Percentiles rank a stretch among this genome's conserved stretches.
Conservation (phyloP, 164 flowering plant genomes). For the Vitis rupestris region DNA sequence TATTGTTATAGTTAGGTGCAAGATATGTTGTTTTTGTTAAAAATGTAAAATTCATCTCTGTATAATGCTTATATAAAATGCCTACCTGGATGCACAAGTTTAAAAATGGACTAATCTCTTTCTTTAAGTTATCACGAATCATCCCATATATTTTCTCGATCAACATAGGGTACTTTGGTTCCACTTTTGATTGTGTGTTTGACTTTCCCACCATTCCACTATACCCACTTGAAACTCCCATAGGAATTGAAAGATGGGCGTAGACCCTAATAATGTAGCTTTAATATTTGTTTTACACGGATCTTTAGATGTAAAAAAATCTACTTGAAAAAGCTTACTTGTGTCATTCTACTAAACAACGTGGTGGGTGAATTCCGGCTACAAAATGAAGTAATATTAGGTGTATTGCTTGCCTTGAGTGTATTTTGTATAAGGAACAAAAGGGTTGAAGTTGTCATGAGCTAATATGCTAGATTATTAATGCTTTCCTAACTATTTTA, state of each 20-base stretch:
- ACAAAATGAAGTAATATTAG: slow-evolving; percentile 33
- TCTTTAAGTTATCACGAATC: slow-evolving; percentile 81
- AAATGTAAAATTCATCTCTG: background rate
- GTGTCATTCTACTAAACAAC: slow-evolving; percentile 74
- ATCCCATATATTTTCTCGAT: slow-evolving; percentile 84
- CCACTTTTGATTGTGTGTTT: slow-evolving; percentile 50
- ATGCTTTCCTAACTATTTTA: slow-evolving; percentile 47
- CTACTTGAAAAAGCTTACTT: slow-evolving; percentile 56
- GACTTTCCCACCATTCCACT: slow-evolving; percentile 75
- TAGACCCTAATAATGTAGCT: slow-evolving; percentile 43
- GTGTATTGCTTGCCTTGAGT: slow-evolving; percentile 57
- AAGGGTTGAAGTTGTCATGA: slow-evolving; percentile 72
- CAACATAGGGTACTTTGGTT: slow-evolving; percentile 86
- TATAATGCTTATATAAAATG: background rate
- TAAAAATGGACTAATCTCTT: slow-evolving; percentile 71
- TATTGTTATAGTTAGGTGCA: slow-evolving; percentile 8
- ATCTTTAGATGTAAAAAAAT: background rate
- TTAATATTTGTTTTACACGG: background rate
- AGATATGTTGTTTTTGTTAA: background rate
- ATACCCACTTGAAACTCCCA: slow-evolving; percentile 69
- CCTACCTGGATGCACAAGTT: slow-evolving; percentile 75
- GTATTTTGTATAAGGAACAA: slow-evolving; percentile 66
- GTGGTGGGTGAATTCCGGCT: slow-evolving; percentile 44
- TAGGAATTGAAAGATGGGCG: slow-evolving; percentile 37
- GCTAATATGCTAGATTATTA: slow-evolving; percentile 65